Evolutionary conservation across 1,139 yeast genomes (phyloP).

Genomic region (Candida albicans): DNA sequence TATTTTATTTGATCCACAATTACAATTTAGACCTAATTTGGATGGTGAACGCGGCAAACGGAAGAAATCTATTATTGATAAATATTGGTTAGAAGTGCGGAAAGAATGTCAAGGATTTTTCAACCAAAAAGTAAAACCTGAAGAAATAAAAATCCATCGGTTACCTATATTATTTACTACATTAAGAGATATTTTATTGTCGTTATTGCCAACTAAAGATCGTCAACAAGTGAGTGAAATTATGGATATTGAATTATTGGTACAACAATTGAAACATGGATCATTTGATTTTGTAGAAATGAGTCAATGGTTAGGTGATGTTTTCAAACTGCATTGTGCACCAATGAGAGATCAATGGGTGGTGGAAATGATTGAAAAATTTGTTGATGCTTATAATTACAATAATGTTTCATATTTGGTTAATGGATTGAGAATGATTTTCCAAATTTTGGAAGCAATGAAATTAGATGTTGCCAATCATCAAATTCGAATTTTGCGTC

Average conservation of each 20-base stretch:
- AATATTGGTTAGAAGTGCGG: slow-evolving; percentile 79
- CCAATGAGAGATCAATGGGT: slow-evolving; percentile 96
- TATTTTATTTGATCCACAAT: slow-evolving; percentile 85
- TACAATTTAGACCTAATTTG: slow-evolving; percentile 87
- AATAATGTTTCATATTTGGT: slow-evolving; percentile 59
- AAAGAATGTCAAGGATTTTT: slow-evolving; percentile 55
- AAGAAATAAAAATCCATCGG: slow-evolving; percentile 41
- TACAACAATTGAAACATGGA: slow-evolving; percentile 73
- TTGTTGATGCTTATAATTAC: slow-evolving; percentile 59
- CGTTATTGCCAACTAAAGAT: slow-evolving; percentile 78
- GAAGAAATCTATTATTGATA: slow-evolving; percentile 72
- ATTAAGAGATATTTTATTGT: slow-evolving; percentile 70
- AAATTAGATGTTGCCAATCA: slow-evolving; percentile 94
- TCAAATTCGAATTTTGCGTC: slow-evolving; percentile 82
- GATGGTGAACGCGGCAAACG: slow-evolving; percentile 89
- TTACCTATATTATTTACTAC: slow-evolving; percentile 72
- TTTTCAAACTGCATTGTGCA: slow-evolving; percentile 84
- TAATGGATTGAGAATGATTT: slow-evolving; percentile 75
- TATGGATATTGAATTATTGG: slow-evolving; percentile 72
- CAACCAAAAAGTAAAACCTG: slow-evolving; percentile 9
- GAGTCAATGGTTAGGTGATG: slow-evolving; percentile 68
- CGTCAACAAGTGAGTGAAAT: slow-evolving; percentile 67
- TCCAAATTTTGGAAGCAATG: slow-evolving; percentile 92
- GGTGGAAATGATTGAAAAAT: slow-evolving; percentile 73
- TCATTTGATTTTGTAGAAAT: slow-evolving; percentile 68